A percentile compares a stretch with the other conserved stretches of the same genome.
Conservation (phyloP, 1,284 basidiomycete genomes). For the Lignosus rhinocerotis region DNA sequence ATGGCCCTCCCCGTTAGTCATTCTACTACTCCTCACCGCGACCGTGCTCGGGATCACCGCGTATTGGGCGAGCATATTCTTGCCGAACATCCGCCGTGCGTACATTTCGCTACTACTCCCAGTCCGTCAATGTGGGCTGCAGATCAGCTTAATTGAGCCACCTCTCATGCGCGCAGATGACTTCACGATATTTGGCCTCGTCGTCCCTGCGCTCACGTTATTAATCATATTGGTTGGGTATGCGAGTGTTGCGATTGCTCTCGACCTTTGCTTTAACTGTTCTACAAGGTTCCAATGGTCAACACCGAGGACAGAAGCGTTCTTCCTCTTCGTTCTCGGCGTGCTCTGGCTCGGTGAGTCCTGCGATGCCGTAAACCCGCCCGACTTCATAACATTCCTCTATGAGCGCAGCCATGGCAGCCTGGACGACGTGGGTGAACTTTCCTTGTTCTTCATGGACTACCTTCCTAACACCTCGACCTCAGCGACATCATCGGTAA, state of each 20-base stretch:
- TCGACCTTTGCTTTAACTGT: not conserved
- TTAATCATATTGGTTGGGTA: conserved; percentile 43
- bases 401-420: conserved; percentile 56
- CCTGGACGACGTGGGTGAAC: conserved; percentile 67
- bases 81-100: conserved; percentile 64
- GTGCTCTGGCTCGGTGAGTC: conserved; percentile 68
- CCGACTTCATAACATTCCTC: not conserved
- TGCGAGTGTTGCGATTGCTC: conserved; percentile 7
- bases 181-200: conserved; percentile 65
- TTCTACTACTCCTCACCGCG: conserved; percentile 59
- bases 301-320: conserved; percentile 61
- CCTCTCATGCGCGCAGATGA: conserved; percentile 45
- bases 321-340: conserved; percentile 54
- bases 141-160: not conserved
- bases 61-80: conserved; percentile 65
- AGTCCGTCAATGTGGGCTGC: not conserved
- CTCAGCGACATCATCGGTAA: conserved; percentile 67
- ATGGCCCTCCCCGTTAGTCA: conserved; percentile 39
- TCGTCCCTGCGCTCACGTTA: conserved; percentile 65
- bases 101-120: conserved; percentile 12
- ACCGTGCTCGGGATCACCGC: conserved; percentile 67
- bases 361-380: not conserved
- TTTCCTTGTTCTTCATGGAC: not conserved
- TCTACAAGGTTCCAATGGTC: conserved; percentile 62
- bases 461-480: conserved; percentile 1